Conservation (phyloP, 208 protist genomes). For the Tetramitus jugosus region DNA sequence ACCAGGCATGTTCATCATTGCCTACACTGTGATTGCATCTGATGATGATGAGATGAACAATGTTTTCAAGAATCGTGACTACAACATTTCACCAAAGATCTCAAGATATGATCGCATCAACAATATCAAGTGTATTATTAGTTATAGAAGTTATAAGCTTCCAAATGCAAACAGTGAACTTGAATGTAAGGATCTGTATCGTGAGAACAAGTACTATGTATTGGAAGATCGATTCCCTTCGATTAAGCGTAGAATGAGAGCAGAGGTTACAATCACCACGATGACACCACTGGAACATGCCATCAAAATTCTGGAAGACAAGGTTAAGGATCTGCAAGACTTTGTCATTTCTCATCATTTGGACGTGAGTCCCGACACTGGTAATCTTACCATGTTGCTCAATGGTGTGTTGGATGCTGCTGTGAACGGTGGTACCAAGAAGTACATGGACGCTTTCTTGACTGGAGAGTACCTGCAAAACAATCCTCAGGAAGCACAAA, state of each 20-base stretch:
- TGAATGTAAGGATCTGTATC: neutral
- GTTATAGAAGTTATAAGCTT: neutral
- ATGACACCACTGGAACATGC: slow-evolving; percentile 25
- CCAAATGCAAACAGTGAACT: neutral
- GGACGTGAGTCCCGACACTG: slow-evolving; percentile 21
- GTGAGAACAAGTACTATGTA: neutral
- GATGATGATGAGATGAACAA: neutral
- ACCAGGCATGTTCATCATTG: neutral
- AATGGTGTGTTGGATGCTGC: slow-evolving; percentile 36
- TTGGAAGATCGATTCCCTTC: neutral
- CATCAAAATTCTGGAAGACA: slow-evolving; percentile 7
- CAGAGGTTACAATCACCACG: neutral
- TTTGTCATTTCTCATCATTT: slow-evolving; percentile 7
- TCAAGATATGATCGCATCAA: neutral
- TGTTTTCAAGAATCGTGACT: neutral
- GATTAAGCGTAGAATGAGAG: neutral
- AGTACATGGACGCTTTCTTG: slow-evolving; percentile 27
- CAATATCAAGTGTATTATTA: neutral
- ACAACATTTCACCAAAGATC: neutral
- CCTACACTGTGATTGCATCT: neutral
- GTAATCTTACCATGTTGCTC: slow-evolving; percentile 27
- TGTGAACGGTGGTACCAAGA: slow-evolving; percentile 34
- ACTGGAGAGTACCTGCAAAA: slow-evolving; percentile 23
- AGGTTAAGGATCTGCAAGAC: slow-evolving; percentile 12
- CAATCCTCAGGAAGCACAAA: slow-evolving; percentile 6